Conservation (phyloP, 768 basidiomycete genomes). For the Pleurotus djamor region DNA sequence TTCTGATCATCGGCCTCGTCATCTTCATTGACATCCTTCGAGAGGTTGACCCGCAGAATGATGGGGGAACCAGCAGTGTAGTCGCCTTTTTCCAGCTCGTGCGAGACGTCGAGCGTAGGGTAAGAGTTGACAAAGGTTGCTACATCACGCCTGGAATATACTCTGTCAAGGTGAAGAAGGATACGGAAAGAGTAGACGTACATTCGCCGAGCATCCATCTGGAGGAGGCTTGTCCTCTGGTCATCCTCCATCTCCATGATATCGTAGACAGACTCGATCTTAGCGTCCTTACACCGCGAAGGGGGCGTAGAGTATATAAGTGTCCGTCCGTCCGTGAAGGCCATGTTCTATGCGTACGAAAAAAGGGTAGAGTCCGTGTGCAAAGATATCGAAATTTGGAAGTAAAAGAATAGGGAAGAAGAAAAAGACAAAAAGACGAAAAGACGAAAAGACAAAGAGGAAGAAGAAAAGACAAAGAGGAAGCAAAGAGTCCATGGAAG, state of each 20-base stretch:
- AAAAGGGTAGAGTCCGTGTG: no score
- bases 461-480: no score
- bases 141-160: slow-evolving; percentile 81
- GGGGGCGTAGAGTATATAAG: no score
- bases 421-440: no score
- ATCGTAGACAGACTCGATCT: slow-evolving; percentile 91
- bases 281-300: slow-evolving; percentile 75
- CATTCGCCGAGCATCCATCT: slow-evolving; percentile 88
- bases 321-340: no score
- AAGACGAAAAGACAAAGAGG: no score
- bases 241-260: slow-evolving; percentile 99
- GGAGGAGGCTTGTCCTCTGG: slow-evolving; percentile 73
- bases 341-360: no score
- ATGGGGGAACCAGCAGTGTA: slow-evolving; percentile 88
- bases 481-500: no score
- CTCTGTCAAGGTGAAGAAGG: neutral
- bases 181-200: slow-evolving; percentile 38
- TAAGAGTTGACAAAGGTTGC: slow-evolving; percentile 97
- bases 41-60: slow-evolving; percentile 72
- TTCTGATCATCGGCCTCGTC: slow-evolving; percentile 72
- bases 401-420: no score
- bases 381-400: no score
- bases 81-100: slow-evolving; percentile 83
- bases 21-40: slow-evolving; percentile 80
- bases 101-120: slow-evolving; percentile 88